Percentiles rank a stretch among this genome's conserved stretches.
Evolutionary conservation across 2,329 filamentous ascomycete species (phyloP).

Genomic region (Podosphaera xanthii): DNA sequence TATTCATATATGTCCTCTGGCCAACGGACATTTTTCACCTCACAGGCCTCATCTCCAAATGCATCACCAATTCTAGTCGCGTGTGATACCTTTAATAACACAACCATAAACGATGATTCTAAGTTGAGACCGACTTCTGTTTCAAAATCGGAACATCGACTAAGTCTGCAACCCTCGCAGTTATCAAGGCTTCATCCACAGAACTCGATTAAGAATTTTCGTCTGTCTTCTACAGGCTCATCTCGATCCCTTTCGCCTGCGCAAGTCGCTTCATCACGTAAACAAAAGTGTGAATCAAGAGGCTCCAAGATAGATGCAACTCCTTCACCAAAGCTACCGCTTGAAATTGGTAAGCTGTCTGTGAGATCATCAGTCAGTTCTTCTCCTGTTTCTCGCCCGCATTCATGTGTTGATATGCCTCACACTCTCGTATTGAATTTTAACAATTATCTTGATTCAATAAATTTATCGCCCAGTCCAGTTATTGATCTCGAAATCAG

Average conservation of each 20-base stretch:
- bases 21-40: slow-evolving; percentile 36
- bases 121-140: slow-evolving; percentile 11
- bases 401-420: too few species aligned
- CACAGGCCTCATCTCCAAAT: slow-evolving; percentile 32
- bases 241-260: too few species aligned
- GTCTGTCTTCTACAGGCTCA: slow-evolving; percentile 7
- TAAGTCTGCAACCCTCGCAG: slow-evolving; percentile 13
- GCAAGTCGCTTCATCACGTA: too few species aligned
- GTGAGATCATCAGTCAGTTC: too few species aligned
- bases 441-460: too few species aligned
- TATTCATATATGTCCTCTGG: slow-evolving; percentile 37
- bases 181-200: slow-evolving; percentile 6
- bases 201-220: slow-evolving; percentile 5
- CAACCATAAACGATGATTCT: slow-evolving; percentile 7
- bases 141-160: slow-evolving; percentile 13
- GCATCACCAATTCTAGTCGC: slow-evolving; percentile 31
- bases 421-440: too few species aligned
- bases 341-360: too few species aligned
- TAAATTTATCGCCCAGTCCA: too few species aligned
- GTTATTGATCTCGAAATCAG: too few species aligned
- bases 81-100: slow-evolving; percentile 9
- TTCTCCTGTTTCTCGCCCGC: too few species aligned
- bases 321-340: too few species aligned
- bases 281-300: too few species aligned
- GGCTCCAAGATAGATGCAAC: slow-evolving; percentile 2